Evolutionary conservation across 345 rosid genomes (phyloP), one percentile per base, ranked within the genome.

Genomic region (Laguncularia racemosa): DNA sequence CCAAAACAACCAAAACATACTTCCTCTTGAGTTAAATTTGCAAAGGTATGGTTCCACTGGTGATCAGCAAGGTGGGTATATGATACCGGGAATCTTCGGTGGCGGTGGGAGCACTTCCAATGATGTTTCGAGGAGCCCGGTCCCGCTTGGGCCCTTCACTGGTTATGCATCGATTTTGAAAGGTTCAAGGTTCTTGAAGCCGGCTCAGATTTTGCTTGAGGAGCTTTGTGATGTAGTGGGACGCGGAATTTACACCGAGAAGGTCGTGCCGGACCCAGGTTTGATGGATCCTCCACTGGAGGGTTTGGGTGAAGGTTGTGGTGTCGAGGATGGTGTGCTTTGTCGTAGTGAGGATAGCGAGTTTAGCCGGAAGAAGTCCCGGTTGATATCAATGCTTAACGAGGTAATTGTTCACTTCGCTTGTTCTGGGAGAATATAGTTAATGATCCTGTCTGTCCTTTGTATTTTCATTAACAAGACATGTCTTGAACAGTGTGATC

Each of bases 121-220:
- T 20, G 83, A 73, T 53, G 77, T 60, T 1, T 73, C 85, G 0
- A 79, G 90, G 69, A 72, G 80, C 67, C 66, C 81, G 10, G 74
- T 72, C 6, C 96, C 92, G 16, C 76, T 82, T 1, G 88, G 92
- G 40, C 90, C 95, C 0, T 91, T 88, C 59, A 84, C 92, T 2
- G 96, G 95, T 1, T 86, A 91, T 51, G 79, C 92, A 56, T 85
- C 86, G 62, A 77, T 91, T 59, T 65, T 91, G 53, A 82, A 81
- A 56, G 96, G 84, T 44, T 91, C 98, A 6, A 86, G 83, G 60
- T 91, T 91, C 67, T 68, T 91, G 78, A 88, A 76, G 71, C 98
- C 98, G 4, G 90, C 98, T 0, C 95, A 91, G 55, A 81, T 75
- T 70, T 75, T 91, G 62, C 81, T 91, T 46, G 92, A 86, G 57